These are phyloP conservation scores for Globisporangium nagaii DNA, from an alignment of 352 stramenopile species.

Conservation along the genomic window DNA sequence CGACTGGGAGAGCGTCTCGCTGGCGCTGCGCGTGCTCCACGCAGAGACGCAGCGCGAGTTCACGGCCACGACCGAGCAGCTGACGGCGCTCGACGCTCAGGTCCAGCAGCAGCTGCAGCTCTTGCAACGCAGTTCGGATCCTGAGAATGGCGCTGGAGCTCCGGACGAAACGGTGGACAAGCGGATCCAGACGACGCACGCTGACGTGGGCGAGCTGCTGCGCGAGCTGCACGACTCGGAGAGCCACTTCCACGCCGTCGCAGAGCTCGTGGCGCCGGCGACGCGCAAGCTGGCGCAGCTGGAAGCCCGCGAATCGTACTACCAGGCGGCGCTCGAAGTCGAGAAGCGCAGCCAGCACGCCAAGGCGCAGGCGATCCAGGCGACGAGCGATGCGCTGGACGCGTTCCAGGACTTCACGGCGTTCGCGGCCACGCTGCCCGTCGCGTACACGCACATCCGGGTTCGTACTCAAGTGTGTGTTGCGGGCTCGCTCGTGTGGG, in stretches of 20 bases:
- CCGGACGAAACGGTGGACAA: neutral
- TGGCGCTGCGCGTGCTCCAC: conserved; percentile 12
- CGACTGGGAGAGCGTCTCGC: conserved; percentile 14
- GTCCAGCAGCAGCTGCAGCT: neutral
- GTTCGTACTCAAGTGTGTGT: too few species aligned
- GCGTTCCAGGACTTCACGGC: conserved; percentile 32
- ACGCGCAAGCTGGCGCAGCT: conserved; percentile 28
- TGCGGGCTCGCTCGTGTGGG: neutral
- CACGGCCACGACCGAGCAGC: conserved; percentile 6
- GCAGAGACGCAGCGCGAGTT: conserved; percentile 9
- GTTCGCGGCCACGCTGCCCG: conserved; percentile 35
- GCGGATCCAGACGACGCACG: neutral
- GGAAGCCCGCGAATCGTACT: conserved; percentile 34
- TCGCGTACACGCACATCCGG: conserved; percentile 35
- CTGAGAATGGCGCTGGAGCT: too few species aligned
- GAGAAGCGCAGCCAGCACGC: conserved; percentile 43
- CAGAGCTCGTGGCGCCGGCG: conserved; percentile 29
- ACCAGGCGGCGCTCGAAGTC: conserved; percentile 40
- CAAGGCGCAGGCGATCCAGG: conserved; percentile 27
- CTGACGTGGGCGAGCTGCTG: conserved; percentile 11
- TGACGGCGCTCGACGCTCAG: neutral
- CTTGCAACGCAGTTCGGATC: too few species aligned
- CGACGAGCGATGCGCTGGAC: conserved; percentile 36
- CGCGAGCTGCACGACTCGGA: conserved; percentile 22
- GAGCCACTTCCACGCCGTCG: conserved; percentile 40